Evolutionary conservation across 768 basidiomycete species (phyloP).

Genomic region (Pleurotus sapidus): DNA sequence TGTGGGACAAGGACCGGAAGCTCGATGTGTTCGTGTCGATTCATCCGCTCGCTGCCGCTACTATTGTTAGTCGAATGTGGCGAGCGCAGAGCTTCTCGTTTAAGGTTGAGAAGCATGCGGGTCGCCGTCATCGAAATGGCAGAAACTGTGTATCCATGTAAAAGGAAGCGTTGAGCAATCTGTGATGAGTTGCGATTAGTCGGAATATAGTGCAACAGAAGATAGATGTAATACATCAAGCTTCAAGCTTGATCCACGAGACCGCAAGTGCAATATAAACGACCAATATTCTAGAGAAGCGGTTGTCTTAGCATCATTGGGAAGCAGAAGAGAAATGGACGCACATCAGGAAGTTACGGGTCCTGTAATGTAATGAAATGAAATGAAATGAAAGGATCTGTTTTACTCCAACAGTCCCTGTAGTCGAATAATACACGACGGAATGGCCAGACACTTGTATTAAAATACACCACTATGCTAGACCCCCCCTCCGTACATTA

Average conservation of each 20-base stretch:
- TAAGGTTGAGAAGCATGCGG: not conserved
- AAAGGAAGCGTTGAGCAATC: not conserved
- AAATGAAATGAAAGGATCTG: no score
- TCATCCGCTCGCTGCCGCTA: not conserved
- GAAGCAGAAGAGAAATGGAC: no score
- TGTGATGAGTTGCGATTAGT: not conserved
- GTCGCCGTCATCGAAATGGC: conserved; percentile 3
- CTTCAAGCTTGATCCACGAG: not conserved
- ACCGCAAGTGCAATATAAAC: not conserved
- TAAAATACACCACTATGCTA: no score
- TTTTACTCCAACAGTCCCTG: no score
- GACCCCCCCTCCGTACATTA: no score
- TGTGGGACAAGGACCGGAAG: not conserved
- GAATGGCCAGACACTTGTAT: no score
- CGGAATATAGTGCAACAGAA: not conserved
- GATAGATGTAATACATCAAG: not conserved
- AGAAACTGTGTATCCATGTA: not conserved
- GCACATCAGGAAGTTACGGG: no score
- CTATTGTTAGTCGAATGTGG: not conserved
- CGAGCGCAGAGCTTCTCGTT: not conserved
- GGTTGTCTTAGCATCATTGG: no score
- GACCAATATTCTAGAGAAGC: not conserved
- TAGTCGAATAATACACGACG: no score
- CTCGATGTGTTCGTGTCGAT: not conserved
- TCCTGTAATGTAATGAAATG: no score